phyloP scores from a whole-genome alignment of 441 rosid genomes.

The Erodium chrysanthum region DNA sequence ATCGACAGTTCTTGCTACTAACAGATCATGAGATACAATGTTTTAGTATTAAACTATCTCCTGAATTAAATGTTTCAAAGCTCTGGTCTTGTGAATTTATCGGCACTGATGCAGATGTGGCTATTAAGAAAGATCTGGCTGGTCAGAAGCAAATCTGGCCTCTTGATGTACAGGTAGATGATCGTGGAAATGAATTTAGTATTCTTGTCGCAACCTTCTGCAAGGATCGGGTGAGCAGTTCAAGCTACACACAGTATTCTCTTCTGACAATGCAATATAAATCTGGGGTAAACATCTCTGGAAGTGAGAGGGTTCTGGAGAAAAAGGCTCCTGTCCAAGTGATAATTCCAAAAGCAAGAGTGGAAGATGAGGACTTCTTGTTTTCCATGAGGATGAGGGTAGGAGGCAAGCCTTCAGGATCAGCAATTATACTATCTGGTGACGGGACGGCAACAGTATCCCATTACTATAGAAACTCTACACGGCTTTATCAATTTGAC shows the following conservation, averaged over 20 bases:
- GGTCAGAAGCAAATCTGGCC: conserved; percentile 97
- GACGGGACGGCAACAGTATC: conserved; percentile 92
- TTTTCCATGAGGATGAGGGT: conserved; percentile 78
- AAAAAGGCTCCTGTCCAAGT: conserved; percentile 81
- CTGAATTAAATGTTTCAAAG: conserved; percentile 42
- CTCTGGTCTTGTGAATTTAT: conserved; percentile 84
- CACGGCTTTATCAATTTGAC: conserved; percentile 81
- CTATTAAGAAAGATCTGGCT: conserved; percentile 81
- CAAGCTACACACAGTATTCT: conserved; percentile 87
- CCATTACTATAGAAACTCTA: conserved; percentile 52
- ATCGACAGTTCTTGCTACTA: conserved; percentile 53
- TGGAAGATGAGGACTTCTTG: conserved; percentile 75
- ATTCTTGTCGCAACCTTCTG: conserved; percentile 87
- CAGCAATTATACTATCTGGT: conserved; percentile 74
- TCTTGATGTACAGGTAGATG: conserved; percentile 73
- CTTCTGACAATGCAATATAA: conserved; percentile 74
- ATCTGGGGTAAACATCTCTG: conserved; percentile 37
- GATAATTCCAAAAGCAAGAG: conserved; percentile 92
- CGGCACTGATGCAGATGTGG: conserved; percentile 67
- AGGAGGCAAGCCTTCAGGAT: conserved; percentile 85
- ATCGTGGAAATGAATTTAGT: conserved; percentile 58
- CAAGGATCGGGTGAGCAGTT: conserved; percentile 72
- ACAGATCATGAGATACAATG: conserved; percentile 77
- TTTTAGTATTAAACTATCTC: conserved; percentile 34
- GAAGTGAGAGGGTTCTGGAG: conserved; percentile 56